These are phyloP conservation scores for Cladobotryum mycophilum DNA, from an alignment of 2,329 filamentous ascomycete species.

Conservation along the genomic window DNA sequence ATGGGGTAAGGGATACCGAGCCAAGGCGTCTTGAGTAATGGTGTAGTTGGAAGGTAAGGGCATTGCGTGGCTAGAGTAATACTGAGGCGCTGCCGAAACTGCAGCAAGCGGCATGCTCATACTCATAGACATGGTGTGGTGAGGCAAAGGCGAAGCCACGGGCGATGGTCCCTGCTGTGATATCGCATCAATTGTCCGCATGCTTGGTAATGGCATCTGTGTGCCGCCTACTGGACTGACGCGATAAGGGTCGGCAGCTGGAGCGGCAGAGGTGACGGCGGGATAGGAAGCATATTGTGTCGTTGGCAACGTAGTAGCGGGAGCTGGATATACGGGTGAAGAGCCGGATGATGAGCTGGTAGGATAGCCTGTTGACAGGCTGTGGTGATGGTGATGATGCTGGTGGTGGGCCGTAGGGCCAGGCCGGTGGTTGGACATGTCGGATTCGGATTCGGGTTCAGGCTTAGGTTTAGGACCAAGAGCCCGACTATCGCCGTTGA, in stretches of 20 bases:
- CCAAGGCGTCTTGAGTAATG: conserved; percentile 37
- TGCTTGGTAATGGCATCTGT: conserved; percentile 33
- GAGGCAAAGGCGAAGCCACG: conserved; percentile 19
- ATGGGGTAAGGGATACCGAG: conserved; percentile 42
- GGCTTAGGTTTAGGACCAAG: conserved; percentile 20
- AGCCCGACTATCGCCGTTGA: conserved; percentile 28
- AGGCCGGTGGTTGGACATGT: conserved; percentile 29
- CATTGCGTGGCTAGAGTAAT: conserved; percentile 37
- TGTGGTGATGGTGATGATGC: conserved; percentile 15
- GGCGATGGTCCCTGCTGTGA: conserved; percentile 20
- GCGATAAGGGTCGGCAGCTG: conserved; percentile 25
- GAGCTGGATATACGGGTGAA: conserved; percentile 9
- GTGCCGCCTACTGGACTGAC: conserved; percentile 23
- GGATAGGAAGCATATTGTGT: conserved; percentile 28
- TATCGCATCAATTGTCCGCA: conserved; percentile 34
- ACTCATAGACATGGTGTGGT: conserved; percentile 31
- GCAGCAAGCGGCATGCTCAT: conserved; percentile 27
- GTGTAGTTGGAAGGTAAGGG: conserved; percentile 30
- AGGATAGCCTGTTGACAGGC: conserved; percentile 24
- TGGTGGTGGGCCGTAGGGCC: conserved; percentile 2
- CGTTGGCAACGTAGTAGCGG: conserved; percentile 16
- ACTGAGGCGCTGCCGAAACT: conserved; percentile 30
- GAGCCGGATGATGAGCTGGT: conserved; percentile 8
- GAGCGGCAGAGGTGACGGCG: conserved; percentile 18
- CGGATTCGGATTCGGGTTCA: conserved; percentile 13